Evolutionary conservation across 1,284 basidiomycete species (phyloP).

Genomic region (Austropuccinia psidii): DNA sequence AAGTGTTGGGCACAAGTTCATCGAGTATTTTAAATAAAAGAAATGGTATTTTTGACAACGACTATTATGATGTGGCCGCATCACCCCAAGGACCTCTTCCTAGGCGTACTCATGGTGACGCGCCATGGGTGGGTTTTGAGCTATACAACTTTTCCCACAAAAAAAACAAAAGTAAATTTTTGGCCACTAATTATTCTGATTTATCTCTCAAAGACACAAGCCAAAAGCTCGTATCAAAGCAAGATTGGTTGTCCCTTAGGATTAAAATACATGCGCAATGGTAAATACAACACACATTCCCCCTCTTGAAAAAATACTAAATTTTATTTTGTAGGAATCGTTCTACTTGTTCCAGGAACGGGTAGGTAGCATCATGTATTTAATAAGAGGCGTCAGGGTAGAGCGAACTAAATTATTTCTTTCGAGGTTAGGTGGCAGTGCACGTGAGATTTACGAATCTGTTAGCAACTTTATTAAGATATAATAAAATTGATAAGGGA

Average conservation of each 20-base stretch:
- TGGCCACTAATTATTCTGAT: background rate
- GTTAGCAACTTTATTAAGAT: background rate
- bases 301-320: background rate
- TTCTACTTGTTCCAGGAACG: conserved; percentile 22
- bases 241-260: conserved; percentile 10
- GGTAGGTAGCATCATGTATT: background rate
- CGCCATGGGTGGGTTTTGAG: conserved; percentile 21
- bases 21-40: no score
- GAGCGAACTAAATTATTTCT: background rate
- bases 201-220: conserved; percentile 5
- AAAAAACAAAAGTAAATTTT: background rate
- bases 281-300: background rate
- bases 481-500: background rate
- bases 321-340: background rate
- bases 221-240: conserved; percentile 3
- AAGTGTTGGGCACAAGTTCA: no score
- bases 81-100: conserved; percentile 10
- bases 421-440: background rate
- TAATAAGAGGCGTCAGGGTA: background rate
- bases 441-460: background rate
- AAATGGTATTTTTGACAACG: no score
- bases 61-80: background rate
- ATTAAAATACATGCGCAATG: background rate
- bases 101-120: background rate
- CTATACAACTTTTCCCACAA: background rate